phyloP scores from a whole-genome alignment of 2,329 filamentous ascomycete genomes.

The Coniochaeta sp. region DNA sequence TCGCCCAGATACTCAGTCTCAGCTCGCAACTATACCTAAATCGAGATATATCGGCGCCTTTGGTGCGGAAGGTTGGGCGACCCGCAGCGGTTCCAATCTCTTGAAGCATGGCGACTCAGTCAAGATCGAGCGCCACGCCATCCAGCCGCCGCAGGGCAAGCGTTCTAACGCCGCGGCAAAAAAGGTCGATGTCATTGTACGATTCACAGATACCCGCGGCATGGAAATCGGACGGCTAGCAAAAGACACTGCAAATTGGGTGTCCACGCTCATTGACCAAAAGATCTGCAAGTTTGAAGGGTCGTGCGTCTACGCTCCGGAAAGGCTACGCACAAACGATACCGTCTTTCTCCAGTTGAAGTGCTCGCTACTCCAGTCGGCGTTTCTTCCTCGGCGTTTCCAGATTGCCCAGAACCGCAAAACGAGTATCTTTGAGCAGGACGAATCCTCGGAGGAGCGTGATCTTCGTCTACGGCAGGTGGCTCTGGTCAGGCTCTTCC shows the following conservation, averaged over 20 bases:
- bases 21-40: constrained; percentile 17
- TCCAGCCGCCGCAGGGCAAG: constrained; percentile 46
- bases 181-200: constrained; percentile 78
- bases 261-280: constrained; percentile 87
- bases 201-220: constrained; percentile 75
- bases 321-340: constrained; percentile 79
- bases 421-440: constrained; percentile 71
- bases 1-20: constrained; percentile 2
- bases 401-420: constrained; percentile 62
- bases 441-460: constrained; percentile 80
- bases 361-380: constrained; percentile 66
- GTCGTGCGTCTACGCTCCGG: constrained; percentile 81
- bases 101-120: constrained; percentile 78
- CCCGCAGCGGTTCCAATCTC: constrained; percentile 68
- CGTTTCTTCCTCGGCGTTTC: constrained; percentile 62
- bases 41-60: constrained; percentile 81
- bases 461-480: constrained; percentile 78
- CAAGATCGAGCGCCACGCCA: constrained; percentile 78
- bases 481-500: constrained; percentile 78
- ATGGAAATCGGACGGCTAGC: constrained; percentile 81
- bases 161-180: constrained; percentile 48
- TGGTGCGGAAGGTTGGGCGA: constrained; percentile 87
- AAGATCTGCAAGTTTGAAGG: constrained; percentile 82
- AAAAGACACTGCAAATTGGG: constrained; percentile 84
- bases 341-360: constrained; percentile 86